phyloP scores from a whole-genome alignment of 176 grass and related monocot species.

The Olyra latifolia region DNA sequence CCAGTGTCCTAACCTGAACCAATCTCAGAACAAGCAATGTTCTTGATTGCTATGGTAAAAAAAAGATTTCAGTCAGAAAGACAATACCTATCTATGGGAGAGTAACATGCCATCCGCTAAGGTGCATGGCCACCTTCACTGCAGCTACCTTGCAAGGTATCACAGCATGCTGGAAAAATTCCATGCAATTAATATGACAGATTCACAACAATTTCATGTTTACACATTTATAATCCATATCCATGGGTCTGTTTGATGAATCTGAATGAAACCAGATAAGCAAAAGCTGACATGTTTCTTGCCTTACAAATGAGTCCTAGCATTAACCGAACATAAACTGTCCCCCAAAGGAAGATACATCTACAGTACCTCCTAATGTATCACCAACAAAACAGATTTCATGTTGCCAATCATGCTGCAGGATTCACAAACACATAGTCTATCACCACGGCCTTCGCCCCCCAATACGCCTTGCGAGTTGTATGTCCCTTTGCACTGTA shows the following conservation, averaged over 20 bases:
- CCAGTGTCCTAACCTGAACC: neutral
- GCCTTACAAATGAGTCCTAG: neutral
- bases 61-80: neutral
- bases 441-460: slow-evolving; percentile 53
- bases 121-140: neutral
- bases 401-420: neutral
- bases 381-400: neutral
- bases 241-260: neutral
- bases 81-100: neutral
- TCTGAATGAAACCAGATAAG: neutral
- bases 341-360: slow-evolving; percentile 4
- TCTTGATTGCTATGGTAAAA: neutral
- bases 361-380: neutral
- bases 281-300: neutral
- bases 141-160: too few species aligned
- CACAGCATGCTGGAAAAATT: neutral
- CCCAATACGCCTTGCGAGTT: slow-evolving; percentile 80
- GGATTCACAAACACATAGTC: neutral
- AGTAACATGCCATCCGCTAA: too few species aligned
- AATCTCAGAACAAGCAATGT: neutral
- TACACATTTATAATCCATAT: neutral
- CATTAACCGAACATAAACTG: neutral
- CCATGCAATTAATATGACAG: neutral
- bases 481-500: slow-evolving; percentile 90
- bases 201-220: neutral